Evolutionary conservation across 208 protist genomes (phyloP).

Genomic region (Trypanosoma scelopori): DNA sequence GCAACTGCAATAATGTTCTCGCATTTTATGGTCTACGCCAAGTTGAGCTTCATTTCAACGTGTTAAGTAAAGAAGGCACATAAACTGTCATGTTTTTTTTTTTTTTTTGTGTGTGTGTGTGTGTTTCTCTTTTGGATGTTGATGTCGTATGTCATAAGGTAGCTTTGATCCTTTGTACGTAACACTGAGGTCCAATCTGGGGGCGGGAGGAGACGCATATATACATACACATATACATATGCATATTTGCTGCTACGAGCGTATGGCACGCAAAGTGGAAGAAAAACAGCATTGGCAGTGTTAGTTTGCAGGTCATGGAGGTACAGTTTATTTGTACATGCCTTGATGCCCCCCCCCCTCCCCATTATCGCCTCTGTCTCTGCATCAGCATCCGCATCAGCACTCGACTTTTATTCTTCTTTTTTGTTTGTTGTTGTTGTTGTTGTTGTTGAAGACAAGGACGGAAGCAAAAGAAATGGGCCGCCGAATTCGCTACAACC

Average conservation of each 20-base stretch:
- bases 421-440: neutral
- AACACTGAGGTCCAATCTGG: too few relatives aligned
- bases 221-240: too few relatives aligned
- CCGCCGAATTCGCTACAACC: conserved; percentile 58
- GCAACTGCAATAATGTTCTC: conserved; percentile 1
- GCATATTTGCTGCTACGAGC: conserved; percentile 14
- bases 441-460: neutral
- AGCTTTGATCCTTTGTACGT: neutral
- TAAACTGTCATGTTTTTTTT: neutral
- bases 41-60: conserved; percentile 15
- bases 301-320: conserved; percentile 13
- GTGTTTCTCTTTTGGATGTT: conserved; percentile 4
- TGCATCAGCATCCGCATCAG: too few relatives aligned
- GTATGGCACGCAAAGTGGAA: neutral
- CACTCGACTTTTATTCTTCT: too few relatives aligned
- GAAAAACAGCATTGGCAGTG: conserved; percentile 21
- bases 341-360: too few relatives aligned
- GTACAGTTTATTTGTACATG: neutral
- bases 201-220: neutral
- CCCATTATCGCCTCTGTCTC: too few relatives aligned
- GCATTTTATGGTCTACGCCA: neutral
- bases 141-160: neutral
- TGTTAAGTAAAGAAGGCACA: neutral
- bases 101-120: too few relatives aligned
- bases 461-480: conserved; percentile 33